Evolutionary conservation across 2,329 filamentous ascomycete species (phyloP).

Genomic region (Onygenales sp.): DNA sequence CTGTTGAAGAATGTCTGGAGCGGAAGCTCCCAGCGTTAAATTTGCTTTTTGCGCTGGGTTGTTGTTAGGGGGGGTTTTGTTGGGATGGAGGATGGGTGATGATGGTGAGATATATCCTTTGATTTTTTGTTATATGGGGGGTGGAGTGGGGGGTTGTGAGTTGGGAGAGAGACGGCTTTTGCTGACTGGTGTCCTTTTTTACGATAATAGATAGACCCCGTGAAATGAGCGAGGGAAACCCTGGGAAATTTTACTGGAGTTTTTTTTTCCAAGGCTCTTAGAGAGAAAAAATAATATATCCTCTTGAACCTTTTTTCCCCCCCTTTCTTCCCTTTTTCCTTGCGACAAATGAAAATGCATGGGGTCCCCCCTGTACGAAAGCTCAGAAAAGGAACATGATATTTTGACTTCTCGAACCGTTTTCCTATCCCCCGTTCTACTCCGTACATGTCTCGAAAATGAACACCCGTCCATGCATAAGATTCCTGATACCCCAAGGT

Average conservation of each 20-base stretch:
- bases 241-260: slow-evolving; percentile 1
- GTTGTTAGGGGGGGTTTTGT: slow-evolving; percentile 12
- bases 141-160: slow-evolving; percentile 10
- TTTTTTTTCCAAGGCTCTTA: slow-evolving; percentile 2
- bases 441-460: too few relatives aligned
- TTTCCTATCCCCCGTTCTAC: too few relatives aligned
- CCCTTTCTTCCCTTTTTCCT: neutral
- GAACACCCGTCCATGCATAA: too few relatives aligned
- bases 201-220: neutral
- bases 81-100: neutral
- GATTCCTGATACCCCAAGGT: too few relatives aligned
- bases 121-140: neutral
- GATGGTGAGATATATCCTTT: too few relatives aligned
- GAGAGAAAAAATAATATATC: neutral
- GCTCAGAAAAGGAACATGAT: neutral
- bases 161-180: neutral
- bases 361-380: neutral
- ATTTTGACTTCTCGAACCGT: neutral
- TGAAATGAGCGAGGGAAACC: neutral
- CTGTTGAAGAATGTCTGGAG: slow-evolving; percentile 97
- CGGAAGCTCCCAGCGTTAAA: slow-evolving; percentile 50
- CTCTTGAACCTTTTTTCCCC: neutral
- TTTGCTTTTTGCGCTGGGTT: slow-evolving; percentile 6
- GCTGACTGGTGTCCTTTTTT: neutral
- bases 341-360: neutral